Conservation (phyloP, 2,329 filamentous ascomycete genomes). For the Hypomyces perniciosus region DNA sequence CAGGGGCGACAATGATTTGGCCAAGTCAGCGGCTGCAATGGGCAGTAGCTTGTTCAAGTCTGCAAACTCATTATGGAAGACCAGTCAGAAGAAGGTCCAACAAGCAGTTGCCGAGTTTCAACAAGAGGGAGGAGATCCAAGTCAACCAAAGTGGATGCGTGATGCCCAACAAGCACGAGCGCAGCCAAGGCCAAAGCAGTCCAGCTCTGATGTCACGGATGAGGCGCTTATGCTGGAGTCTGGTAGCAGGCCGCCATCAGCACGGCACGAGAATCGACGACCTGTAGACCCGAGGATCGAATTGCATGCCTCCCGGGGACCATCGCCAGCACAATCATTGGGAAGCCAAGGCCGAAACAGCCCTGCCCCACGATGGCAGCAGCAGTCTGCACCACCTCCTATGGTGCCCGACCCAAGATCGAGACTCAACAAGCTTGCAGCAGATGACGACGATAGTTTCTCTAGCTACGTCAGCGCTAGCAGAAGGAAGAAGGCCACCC, state of each 20-base stretch:
- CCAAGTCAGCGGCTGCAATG: conserved; percentile 75
- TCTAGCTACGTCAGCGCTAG: conserved; percentile 86
- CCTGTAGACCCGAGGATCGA: conserved; percentile 21
- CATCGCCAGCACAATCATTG: conserved; percentile 43
- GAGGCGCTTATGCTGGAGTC: conserved; percentile 77
- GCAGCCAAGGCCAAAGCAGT: conserved; percentile 27
- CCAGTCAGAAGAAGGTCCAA: conserved; percentile 84
- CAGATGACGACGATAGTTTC: conserved; percentile 68
- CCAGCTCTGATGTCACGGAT: conserved; percentile 47
- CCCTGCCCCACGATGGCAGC: conserved; percentile 55
- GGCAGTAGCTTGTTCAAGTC: conserved; percentile 85
- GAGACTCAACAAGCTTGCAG: conserved; percentile 63
- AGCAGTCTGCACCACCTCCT: conserved; percentile 35
- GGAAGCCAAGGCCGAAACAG: conserved; percentile 39
- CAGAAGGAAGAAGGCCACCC: conserved; percentile 63
- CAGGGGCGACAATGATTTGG: conserved; percentile 61
- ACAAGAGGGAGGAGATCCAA: conserved; percentile 58
- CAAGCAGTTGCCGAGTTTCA: conserved; percentile 86
- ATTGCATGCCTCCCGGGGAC: conserved; percentile 38
- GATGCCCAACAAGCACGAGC: conserved; percentile 50
- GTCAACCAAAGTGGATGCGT: conserved; percentile 93
- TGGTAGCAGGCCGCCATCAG: conserved; percentile 49
- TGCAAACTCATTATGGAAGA: conserved; percentile 92
- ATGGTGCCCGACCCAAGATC: conserved; percentile 32
- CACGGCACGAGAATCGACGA: conserved; percentile 21